A percentile compares a stretch with the other conserved stretches of the same genome.
Conservation (phyloP, 2,329 filamentous ascomycete genomes). For the Bipolaris oryzae region DNA sequence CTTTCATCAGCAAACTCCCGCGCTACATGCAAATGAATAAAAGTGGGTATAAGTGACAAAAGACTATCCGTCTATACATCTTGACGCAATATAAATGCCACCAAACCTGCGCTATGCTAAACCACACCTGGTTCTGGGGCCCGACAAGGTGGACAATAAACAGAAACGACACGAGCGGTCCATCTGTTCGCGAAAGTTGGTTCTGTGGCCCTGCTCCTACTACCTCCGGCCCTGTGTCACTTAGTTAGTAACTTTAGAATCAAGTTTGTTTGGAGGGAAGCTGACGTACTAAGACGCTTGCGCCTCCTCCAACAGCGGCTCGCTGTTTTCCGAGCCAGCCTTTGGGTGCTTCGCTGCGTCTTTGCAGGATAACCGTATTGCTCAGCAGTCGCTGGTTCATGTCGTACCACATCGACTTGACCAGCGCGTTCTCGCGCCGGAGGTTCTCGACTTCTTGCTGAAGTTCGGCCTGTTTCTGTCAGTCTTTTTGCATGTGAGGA, state of each 20-base stretch:
- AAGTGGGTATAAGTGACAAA: slow-evolving; percentile 21
- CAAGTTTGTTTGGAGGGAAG: slow-evolving; percentile 3
- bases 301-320: slow-evolving; percentile 47
- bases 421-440: slow-evolving; percentile 77
- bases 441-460: slow-evolving; percentile 67
- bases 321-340: slow-evolving; percentile 88
- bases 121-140: slow-evolving; percentile 14
- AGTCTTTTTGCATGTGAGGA: neutral
- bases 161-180: slow-evolving; percentile 13
- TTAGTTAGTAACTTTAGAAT: slow-evolving; percentile 1
- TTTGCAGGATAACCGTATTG: slow-evolving; percentile 79
- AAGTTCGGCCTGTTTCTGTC: slow-evolving; percentile 35
- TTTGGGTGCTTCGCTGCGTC: slow-evolving; percentile 74
- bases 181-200: neutral
- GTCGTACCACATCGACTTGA: slow-evolving; percentile 86
- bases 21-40: slow-evolving; percentile 16
- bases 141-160: slow-evolving; percentile 15
- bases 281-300: slow-evolving; percentile 28
- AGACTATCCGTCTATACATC: slow-evolving; percentile 17
- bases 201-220: neutral
- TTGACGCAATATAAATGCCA: slow-evolving; percentile 20
- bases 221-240: slow-evolving; percentile 12
- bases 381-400: slow-evolving; percentile 78
- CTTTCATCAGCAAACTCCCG: slow-evolving; percentile 1
- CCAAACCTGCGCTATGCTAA: slow-evolving; percentile 18